These are phyloP conservation scores for Trypanosoma platydactyli DNA, from an alignment of 208 protist genomes.

Conservation along the genomic window DNA sequence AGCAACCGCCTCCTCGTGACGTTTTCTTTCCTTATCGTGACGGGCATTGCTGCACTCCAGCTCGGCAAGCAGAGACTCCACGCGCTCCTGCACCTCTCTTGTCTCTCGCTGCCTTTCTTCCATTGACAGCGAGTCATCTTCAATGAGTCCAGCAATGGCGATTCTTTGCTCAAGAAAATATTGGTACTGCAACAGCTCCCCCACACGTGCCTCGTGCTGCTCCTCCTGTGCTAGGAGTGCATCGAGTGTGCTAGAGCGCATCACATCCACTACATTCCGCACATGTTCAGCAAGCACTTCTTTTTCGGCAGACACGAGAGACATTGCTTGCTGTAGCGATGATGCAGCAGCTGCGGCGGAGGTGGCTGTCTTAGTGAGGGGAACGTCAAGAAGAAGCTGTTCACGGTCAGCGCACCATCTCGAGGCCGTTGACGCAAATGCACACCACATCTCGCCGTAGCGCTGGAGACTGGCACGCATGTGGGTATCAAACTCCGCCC, in stretches of 20 bases:
- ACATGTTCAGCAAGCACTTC: constrained; percentile 17
- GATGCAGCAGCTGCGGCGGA: neutral
- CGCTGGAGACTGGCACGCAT: neutral
- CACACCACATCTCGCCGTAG: neutral
- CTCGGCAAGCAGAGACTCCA: constrained; percentile 16
- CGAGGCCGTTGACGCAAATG: neutral
- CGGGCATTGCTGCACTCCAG: constrained; percentile 14
- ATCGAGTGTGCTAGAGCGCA: constrained; percentile 26
- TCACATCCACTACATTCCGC: constrained; percentile 24
- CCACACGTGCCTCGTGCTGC: constrained; percentile 20
- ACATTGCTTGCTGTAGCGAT: constrained; percentile 9
- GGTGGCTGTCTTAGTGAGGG: too few species aligned
- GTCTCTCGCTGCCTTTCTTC: constrained; percentile 20
- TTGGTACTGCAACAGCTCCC: constrained; percentile 27
- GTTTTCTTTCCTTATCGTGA: constrained; percentile 8
- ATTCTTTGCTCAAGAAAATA: constrained; percentile 22
- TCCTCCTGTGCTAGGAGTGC: constrained; percentile 14
- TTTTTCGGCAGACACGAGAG: constrained; percentile 6
- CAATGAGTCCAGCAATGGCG: neutral
- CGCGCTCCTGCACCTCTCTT: neutral
- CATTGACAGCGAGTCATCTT: neutral
- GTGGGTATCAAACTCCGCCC: neutral
- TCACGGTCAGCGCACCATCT: constrained; percentile 3
- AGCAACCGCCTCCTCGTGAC: constrained; percentile 10
- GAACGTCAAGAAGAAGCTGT: neutral